Conservation (phyloP, 2,329 filamentous ascomycete species). For the Raffaelea ambrosiae region DNA sequence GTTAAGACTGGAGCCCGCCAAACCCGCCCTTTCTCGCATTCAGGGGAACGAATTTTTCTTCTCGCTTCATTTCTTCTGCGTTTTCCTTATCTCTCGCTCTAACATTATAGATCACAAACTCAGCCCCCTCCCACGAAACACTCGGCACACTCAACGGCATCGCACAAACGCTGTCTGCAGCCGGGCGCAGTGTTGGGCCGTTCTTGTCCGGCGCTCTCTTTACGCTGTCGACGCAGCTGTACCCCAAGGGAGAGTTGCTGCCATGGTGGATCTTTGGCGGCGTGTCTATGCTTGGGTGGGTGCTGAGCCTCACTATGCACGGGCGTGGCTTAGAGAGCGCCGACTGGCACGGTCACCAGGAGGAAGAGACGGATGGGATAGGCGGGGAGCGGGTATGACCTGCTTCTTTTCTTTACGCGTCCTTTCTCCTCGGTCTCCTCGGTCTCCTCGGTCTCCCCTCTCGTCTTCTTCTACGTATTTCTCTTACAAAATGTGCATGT, state of each 20-base stretch:
- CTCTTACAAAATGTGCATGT: too few species aligned
- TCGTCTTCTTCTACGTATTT: too few species aligned
- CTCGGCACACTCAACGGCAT: constrained; percentile 88
- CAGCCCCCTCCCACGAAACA: constrained; percentile 73
- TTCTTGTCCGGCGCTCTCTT: constrained; percentile 84
- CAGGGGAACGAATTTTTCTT: neutral
- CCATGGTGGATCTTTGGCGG: constrained; percentile 85
- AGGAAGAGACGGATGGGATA: constrained; percentile 21
- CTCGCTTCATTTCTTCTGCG: neutral
- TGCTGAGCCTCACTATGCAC: constrained; percentile 69
- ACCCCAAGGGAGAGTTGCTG: constrained; percentile 73
- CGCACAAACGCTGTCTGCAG: constrained; percentile 86
- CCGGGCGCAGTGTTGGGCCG: constrained; percentile 79
- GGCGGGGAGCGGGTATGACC: neutral
- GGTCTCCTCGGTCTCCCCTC: too few species aligned
- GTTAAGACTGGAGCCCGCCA: too few species aligned
- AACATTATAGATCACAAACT: constrained; percentile 72
- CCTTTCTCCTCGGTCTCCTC: too few species aligned
- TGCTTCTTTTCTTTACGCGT: too few species aligned
- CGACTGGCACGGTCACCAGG: constrained; percentile 36
- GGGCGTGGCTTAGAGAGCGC: constrained; percentile 53
- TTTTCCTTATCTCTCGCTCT: too few species aligned
- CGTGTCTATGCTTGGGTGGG: constrained; percentile 70
- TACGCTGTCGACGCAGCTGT: constrained; percentile 63
- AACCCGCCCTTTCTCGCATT: neutral